Evolutionary conservation across 768 basidiomycete species (phyloP).

Genomic region (Phlegmacium glaucopus): DNA sequence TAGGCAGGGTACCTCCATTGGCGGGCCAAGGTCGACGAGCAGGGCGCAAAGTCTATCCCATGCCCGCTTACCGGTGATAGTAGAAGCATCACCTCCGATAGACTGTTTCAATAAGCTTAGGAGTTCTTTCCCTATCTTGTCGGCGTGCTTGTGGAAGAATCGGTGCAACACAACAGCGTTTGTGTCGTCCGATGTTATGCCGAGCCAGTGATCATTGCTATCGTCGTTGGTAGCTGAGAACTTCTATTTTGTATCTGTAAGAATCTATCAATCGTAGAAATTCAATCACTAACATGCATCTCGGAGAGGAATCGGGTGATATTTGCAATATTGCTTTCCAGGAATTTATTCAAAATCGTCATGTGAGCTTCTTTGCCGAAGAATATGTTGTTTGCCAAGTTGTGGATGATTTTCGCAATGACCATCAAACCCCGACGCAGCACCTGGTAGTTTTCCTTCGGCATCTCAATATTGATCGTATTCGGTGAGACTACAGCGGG

Average conservation of each 20-base stretch:
- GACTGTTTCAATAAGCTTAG: slow-evolving; percentile 66
- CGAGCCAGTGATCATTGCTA: slow-evolving; percentile 67
- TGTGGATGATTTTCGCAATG: slow-evolving; percentile 91
- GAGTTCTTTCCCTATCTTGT: slow-evolving; percentile 85
- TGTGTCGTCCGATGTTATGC: slow-evolving; percentile 79
- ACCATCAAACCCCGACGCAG: slow-evolving; percentile 79
- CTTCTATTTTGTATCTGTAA: slow-evolving; percentile 25
- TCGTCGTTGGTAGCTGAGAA: slow-evolving; percentile 41
- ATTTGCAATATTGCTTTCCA: slow-evolving; percentile 63
- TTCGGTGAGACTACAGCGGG: slow-evolving; percentile 89
- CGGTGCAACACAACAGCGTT: slow-evolving; percentile 81
- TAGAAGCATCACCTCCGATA: slow-evolving; percentile 51
- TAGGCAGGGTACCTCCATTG: slow-evolving; percentile 62
- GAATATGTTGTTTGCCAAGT: slow-evolving; percentile 90
- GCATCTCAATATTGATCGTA: slow-evolving; percentile 77
- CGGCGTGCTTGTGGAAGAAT: slow-evolving; percentile 80
- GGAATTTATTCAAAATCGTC: slow-evolving; percentile 74
- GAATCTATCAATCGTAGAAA: background rate
- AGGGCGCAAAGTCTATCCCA: slow-evolving; percentile 82
- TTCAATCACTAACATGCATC: slow-evolving; percentile 50
- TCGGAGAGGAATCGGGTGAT: slow-evolving; percentile 78
- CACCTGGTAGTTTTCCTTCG: slow-evolving; percentile 44
- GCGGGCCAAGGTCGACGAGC: slow-evolving; percentile 74
- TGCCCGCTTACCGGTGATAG: slow-evolving; percentile 67
- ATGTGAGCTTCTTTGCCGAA: slow-evolving; percentile 91